Base-by-base conservation (phyloP, 2,329 filamentous ascomycete species). In the Arthrobotrys iridis region DNA sequence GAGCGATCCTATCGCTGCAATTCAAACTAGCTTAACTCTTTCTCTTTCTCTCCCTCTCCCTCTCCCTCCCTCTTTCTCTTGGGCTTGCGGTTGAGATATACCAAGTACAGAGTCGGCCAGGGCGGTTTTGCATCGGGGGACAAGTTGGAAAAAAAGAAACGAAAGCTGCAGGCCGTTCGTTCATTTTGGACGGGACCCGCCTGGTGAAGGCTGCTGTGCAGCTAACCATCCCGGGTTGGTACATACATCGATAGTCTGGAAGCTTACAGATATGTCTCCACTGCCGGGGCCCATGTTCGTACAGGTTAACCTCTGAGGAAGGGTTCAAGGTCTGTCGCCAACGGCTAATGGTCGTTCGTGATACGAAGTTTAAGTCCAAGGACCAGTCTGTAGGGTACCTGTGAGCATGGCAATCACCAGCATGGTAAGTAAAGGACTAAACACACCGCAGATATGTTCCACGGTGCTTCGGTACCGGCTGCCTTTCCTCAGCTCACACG, bases 211-310 rank as follows among this genome's bases (percentile, higher is more conserved):
- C 48, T 57, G 59, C 45, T 45, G 55, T 50, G 55, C 59, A 66
- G 70, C 70, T 74, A 66, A 66, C 60, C 70, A 59, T 67, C 60
- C 70, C 59, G 62, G 67, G 59, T 55, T 60, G 60, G 68, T 66
- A 48, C 26, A 59, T 24, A 50, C n/a, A 20, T 45, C 40, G 45
- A 50, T 65, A 66, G 55, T 73, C 59, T 65, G 41, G 60, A 66
- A 66, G 62, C 62, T 66, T 66, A 66, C 62, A 58, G 30, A 60
- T 58, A 50, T 58, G 55, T 68, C 24, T 46, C 65, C 55, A 70
- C 57, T 57, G 33, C 46, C 60, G 45, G 41, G 33, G 28, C 48
- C 50, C 50, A 55, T 55, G 50, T 37, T n/a, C 50, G n/a, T n/a
- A 37, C 50, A 20, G 10, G 50, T 37, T 37, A 55, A 55, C 50